Base-by-base conservation (phyloP, 257 asterid genomes). In the Plectranthus barbatus region DNA sequence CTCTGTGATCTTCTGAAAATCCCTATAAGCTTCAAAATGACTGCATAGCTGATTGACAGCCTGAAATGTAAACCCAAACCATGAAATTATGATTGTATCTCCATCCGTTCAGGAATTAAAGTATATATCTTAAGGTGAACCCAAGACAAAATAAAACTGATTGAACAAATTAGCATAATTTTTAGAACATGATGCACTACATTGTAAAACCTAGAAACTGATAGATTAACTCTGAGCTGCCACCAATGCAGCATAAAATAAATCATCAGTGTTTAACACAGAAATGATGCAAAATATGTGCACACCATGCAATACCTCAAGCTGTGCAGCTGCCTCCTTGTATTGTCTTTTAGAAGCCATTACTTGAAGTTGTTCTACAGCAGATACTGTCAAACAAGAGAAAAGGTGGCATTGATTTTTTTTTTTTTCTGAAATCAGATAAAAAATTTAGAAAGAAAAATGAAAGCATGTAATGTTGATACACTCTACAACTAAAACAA, bases 301-400 rank as follows among this genome's bases (percentile, higher is more conserved):
- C 57, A 75, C 74, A 60, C 71, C 54, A 59, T 44, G 64, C 59
- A 68, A 73, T 86, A 91, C 98, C 98, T 92, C 98, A 40, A 92
- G 90, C 78, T 92, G 98, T 19, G 98, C 97, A 71, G 98, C 98
- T 64, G 95, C 98, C 80, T 92, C 97, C 82, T 86, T 92, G 77
- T 92, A 92, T 78, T 88, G 98, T 53, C 95, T 84, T 80, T 88
- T 92, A 60, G 97, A 92, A 66, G 95, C 98, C 98, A 92, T 88
- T 70, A 82, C 84, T 82, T 92, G 98, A 68, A 92, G 97, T 70
- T 92, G 98, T 77, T 92, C 98, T 11, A 92, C 95, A 9, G 98
- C 98, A 70, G 98, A 92, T 62, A 88, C 98, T 92, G 90, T 48
- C 75, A 68, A 48, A 60, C 56, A 64, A 73, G 66, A 73, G 37